phyloP scores from a whole-genome alignment of 495 filamentous ascomycete genomes.

The Penicillium daleae region DNA sequence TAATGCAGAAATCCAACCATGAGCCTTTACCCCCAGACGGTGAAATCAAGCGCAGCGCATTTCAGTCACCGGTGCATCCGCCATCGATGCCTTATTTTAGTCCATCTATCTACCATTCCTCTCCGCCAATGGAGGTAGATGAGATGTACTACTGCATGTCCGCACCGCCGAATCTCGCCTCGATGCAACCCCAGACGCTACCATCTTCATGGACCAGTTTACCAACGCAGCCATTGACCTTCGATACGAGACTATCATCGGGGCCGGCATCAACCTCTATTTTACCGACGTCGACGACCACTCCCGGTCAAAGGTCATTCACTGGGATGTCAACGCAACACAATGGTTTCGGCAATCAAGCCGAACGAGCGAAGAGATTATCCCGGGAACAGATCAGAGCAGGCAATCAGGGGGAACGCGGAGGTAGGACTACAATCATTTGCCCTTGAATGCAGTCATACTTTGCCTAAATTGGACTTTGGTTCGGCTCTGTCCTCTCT shows the following conservation, averaged over 20 bases:
- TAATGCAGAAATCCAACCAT: not conserved
- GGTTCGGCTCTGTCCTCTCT: not conserved
- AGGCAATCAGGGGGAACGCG: not conserved
- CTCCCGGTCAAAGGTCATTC: not conserved
- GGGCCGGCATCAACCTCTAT: not conserved
- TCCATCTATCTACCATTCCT: not conserved
- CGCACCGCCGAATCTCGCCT: not conserved
- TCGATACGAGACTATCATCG: not conserved
- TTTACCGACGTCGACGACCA: not conserved
- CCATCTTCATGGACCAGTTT: not conserved
- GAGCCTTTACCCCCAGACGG: not conserved
- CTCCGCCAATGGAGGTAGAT: not conserved
- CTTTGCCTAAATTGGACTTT: not conserved
- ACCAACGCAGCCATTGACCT: not conserved
- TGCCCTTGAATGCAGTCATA: not conserved
- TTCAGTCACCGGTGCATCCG: not conserved
- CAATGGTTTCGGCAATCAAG: not conserved
- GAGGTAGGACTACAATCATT: not conserved
- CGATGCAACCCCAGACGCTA: not conserved
- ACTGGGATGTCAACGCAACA: not conserved
- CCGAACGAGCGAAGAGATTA: not conserved
- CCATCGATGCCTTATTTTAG: not conserved
- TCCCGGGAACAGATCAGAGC: not conserved
- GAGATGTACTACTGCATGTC: not conserved
- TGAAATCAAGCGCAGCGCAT: not conserved